phyloP scores from a whole-genome alignment of 257 asterid species.

The Gentiana straminea region DNA sequence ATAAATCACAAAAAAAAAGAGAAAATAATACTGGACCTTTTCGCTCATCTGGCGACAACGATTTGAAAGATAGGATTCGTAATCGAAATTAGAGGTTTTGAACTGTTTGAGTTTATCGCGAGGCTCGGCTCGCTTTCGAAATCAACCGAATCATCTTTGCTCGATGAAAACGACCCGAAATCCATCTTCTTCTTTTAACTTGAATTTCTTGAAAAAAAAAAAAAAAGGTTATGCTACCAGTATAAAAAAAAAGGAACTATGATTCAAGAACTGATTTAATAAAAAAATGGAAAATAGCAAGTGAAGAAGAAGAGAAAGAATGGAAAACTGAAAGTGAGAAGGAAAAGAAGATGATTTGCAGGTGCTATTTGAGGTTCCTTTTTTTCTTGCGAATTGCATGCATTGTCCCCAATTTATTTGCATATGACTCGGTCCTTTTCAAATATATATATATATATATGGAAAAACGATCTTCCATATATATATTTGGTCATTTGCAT shows the following conservation, averaged over 20 bases:
- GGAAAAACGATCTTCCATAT: slow-evolving; percentile 19
- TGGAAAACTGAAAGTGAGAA: background rate
- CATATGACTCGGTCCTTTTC: slow-evolving; percentile 5
- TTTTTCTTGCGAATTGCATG: too few species aligned
- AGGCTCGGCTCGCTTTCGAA: slow-evolving; percentile 62
- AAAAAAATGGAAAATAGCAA: background rate
- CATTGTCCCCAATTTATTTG: background rate
- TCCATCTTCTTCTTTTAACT: slow-evolving; percentile 19
- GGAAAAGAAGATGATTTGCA: too few species aligned
- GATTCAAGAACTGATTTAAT: background rate
- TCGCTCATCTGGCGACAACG: slow-evolving; percentile 63
- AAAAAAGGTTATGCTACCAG: background rate
- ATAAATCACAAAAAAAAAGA: too few species aligned
- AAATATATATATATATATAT: too few species aligned
- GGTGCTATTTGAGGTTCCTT: too few species aligned
- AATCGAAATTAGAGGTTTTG: slow-evolving; percentile 55
- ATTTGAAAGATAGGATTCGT: slow-evolving; percentile 39
- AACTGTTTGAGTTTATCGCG: slow-evolving; percentile 66
- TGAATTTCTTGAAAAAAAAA: background rate
- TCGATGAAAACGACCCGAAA: slow-evolving; percentile 42
- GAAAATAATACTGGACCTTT: slow-evolving; percentile 29
- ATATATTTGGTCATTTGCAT: too few species aligned
- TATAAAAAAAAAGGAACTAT: background rate
- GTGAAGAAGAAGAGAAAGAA: background rate
- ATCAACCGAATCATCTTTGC: slow-evolving; percentile 48